Conservation (phyloP, 306 rosid genomes). For the Albizia julibrissin region DNA sequence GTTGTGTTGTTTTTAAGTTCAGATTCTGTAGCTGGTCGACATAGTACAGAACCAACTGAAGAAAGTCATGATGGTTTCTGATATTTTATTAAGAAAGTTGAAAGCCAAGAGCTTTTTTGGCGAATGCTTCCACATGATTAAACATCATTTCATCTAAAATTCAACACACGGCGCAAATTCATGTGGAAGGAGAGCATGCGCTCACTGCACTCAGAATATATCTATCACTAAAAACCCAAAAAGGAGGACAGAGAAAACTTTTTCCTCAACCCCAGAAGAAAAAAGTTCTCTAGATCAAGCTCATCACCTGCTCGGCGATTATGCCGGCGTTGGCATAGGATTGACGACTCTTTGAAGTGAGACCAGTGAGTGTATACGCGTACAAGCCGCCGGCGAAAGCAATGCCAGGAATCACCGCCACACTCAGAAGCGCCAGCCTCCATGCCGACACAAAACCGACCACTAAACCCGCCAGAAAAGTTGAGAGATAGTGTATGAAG, state of each 20-base stretch:
- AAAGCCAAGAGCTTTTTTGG: conserved; percentile 25
- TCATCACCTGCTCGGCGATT: conserved; percentile 92
- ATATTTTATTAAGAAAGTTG: conserved; percentile 30
- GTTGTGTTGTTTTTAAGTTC: background rate
- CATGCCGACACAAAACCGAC: conserved; percentile 99
- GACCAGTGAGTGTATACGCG: conserved; percentile 96
- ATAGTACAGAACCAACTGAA: background rate
- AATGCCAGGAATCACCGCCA: conserved; percentile 97
- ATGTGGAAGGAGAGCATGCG: conserved; percentile 37
- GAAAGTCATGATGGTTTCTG: conserved; percentile 27
- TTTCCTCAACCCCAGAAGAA: background rate
- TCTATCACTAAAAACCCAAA: background rate
- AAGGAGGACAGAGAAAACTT: conserved; percentile 24
- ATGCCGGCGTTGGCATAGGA: conserved; percentile 97
- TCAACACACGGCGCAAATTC: conserved; percentile 33
- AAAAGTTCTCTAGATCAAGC: conserved; percentile 6
- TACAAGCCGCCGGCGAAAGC: conserved; percentile 98
- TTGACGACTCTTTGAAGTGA: conserved; percentile 93
- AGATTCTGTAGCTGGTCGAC: background rate
- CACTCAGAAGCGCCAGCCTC: conserved; percentile 91
- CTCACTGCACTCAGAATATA: conserved; percentile 28
- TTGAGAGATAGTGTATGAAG: conserved; percentile 96
- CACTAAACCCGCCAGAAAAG: conserved; percentile 95
- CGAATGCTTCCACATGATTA: conserved; percentile 39
- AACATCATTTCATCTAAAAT: conserved; percentile 42